Conservation (phyloP, 768 basidiomycete genomes). For the Amanita rubescens region DNA sequence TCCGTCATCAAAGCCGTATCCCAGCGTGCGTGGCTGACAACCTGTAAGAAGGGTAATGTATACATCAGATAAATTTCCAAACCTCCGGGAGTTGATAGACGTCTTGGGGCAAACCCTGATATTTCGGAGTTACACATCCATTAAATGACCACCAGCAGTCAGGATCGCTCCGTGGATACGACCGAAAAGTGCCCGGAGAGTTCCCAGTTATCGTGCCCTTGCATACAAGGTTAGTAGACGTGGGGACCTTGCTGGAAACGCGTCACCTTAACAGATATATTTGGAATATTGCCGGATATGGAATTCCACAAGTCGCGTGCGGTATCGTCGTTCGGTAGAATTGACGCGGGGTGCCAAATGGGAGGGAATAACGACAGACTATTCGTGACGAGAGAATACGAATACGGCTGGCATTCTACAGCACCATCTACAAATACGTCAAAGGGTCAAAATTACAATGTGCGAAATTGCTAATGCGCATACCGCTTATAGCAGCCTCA, state of each 20-base stretch:
- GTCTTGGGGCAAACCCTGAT: conserved; percentile 34
- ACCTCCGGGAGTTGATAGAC: conserved; percentile 44
- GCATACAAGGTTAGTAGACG: background rate
- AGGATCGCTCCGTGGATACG: conserved; percentile 34
- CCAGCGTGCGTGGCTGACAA: conserved; percentile 43
- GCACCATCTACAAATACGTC: conserved; percentile 19
- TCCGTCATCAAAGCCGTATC: conserved; percentile 59
- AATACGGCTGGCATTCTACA: conserved; percentile 37
- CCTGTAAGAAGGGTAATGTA: background rate
- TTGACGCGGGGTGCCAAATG: conserved; percentile 36
- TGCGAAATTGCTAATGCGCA: conserved; percentile 5
- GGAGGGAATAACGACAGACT: conserved; percentile 33
- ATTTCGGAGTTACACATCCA: conserved; percentile 43
- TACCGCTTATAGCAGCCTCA: conserved; percentile 31
- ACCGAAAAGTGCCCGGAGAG: conserved; percentile 20
- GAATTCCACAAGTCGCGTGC: conserved; percentile 35
- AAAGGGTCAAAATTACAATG: background rate
- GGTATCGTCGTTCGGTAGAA: conserved; percentile 34
- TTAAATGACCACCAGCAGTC: conserved; percentile 47
- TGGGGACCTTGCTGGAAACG: background rate
- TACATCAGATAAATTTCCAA: background rate
- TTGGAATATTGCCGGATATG: conserved; percentile 38
- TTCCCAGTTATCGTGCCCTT: conserved; percentile 20
- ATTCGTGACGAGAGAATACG: conserved; percentile 27
- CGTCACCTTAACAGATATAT: conserved; percentile 36